phyloP scores from a whole-genome alignment of 2,329 filamentous ascomycete species.

The Mariannaea elegans region DNA sequence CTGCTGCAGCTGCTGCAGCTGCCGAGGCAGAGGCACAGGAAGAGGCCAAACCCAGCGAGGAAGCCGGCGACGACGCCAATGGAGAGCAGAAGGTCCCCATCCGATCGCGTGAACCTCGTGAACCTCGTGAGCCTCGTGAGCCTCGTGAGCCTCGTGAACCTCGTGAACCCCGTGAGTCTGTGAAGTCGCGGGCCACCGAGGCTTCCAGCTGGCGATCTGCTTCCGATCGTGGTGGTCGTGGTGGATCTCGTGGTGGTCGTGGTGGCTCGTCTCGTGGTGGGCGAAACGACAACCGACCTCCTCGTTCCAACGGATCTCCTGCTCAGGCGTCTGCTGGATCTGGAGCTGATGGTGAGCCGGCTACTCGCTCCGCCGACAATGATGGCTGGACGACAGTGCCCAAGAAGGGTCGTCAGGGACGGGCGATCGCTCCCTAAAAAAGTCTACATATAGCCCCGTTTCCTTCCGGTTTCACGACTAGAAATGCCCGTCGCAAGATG shows the following conservation, averaged over 20 bases:
- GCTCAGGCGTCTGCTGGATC: constrained; percentile 47
- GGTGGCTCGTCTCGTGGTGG: constrained; percentile 53
- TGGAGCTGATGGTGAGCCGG: constrained; percentile 41
- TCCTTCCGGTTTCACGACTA: constrained; percentile 47
- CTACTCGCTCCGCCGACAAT: constrained; percentile 59
- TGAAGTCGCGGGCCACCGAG: constrained; percentile 65
- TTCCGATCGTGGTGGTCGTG: constrained; percentile 58
- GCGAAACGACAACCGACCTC: constrained; percentile 56
- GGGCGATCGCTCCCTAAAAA: constrained; percentile 41
- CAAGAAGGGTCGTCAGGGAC: constrained; percentile 50
- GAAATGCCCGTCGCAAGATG: constrained; percentile 45
- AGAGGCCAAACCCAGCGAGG: constrained; percentile 34
- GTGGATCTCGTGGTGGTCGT: constrained; percentile 55
- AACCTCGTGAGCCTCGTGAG: constrained; percentile 46
- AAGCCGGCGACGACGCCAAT: constrained; percentile 38
- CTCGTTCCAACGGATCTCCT: constrained; percentile 59
- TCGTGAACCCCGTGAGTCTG: constrained; percentile 49
- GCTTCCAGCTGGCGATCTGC: constrained; percentile 68
- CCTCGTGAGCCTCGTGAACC: constrained; percentile 50
- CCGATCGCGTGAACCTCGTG: constrained; percentile 48
- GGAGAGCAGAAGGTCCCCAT: constrained; percentile 59
- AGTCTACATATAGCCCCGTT: constrained; percentile 48
- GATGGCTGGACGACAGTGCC: constrained; percentile 68
- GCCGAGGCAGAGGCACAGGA: constrained; percentile 42
- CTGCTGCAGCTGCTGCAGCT: constrained; percentile 40